Evolutionary conservation across 1,284 basidiomycete genomes (phyloP).

Genomic region (Cystobasidium slooffiae): DNA sequence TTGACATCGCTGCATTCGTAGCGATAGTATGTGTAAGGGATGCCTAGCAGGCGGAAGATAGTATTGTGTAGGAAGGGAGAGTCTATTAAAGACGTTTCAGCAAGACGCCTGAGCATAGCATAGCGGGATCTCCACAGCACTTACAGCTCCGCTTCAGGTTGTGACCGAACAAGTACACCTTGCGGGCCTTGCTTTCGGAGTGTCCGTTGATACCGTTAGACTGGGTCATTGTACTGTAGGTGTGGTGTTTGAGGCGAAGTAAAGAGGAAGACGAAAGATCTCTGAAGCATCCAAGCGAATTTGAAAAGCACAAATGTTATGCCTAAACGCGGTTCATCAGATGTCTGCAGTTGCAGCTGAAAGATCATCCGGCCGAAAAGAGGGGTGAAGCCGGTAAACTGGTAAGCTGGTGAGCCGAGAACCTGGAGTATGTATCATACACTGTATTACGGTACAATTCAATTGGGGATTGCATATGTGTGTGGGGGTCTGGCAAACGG

Average conservation of each 20-base stretch:
- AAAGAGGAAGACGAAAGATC: background rate
- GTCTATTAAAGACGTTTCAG: conserved; percentile 38
- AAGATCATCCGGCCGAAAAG: no score
- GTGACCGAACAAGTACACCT: conserved; percentile 21
- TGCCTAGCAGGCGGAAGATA: conserved; percentile 48
- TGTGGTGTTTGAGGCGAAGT: background rate
- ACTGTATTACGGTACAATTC: no score
- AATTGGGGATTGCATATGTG: no score
- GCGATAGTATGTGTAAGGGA: conserved; percentile 48
- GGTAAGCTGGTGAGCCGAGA: no score
- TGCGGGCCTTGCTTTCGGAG: background rate
- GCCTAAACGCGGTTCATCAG: no score
- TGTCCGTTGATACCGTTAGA: conserved; percentile 13
- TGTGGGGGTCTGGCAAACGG: no score
- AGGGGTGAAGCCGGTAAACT: no score
- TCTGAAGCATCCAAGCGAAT: background rate
- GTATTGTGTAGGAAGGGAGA: conserved; percentile 53
- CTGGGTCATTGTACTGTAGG: background rate
- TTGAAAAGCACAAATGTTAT: no score
- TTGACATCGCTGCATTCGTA: conserved; percentile 48
- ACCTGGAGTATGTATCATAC: no score
- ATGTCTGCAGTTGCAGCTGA: no score
- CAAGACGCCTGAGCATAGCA: background rate
- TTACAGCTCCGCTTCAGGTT: conserved; percentile 23
- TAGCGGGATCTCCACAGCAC: background rate